A percentile compares a stretch with the other conserved stretches of the same genome.
phyloP scores from a whole-genome alignment of 805 yeast species.

The Zygotorulaspora sp. region DNA sequence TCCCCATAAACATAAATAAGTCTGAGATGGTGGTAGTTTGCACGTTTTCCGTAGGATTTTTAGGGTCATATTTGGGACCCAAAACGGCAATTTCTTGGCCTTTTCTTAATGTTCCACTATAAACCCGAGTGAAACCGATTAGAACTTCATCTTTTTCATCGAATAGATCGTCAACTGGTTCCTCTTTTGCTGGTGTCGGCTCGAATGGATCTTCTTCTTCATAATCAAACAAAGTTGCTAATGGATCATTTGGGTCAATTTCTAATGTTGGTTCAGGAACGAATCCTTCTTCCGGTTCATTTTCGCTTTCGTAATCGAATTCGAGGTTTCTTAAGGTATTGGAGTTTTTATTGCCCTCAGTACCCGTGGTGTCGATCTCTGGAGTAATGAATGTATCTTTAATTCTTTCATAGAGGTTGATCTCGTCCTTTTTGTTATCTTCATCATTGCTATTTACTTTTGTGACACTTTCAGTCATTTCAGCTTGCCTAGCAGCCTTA shows the following conservation, averaged over 20 bases:
- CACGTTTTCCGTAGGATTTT: slow-evolving; percentile 49
- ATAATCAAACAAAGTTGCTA: slow-evolving; percentile 39
- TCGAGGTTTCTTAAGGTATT: slow-evolving; percentile 29
- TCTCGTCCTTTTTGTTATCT: slow-evolving; percentile 12
- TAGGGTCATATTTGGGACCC: slow-evolving; percentile 84
- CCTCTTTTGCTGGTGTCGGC: slow-evolving; percentile 38
- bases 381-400: slow-evolving; percentile 30
- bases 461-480: slow-evolving; percentile 32
- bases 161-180: slow-evolving; percentile 39
- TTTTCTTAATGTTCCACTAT: slow-evolving; percentile 71
- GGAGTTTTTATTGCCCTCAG: slow-evolving; percentile 19
- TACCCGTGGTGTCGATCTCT: slow-evolving; percentile 12
- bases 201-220: slow-evolving; percentile 50
- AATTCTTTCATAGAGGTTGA: slow-evolving; percentile 26
- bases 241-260: slow-evolving; percentile 38
- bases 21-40: slow-evolving; percentile 59
- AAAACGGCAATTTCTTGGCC: slow-evolving; percentile 75
- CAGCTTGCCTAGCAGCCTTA: slow-evolving; percentile 58
- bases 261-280: slow-evolving; percentile 28
- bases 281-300: slow-evolving; percentile 18
- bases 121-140: slow-evolving; percentile 84
- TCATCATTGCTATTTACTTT: slow-evolving; percentile 12
- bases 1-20: slow-evolving; percentile 83
- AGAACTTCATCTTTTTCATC: slow-evolving; percentile 56
- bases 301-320: slow-evolving; percentile 24